Base-by-base conservation (phyloP, 2,329 filamentous ascomycete genomes). In the Pyrenochaeta sp. region DNA sequence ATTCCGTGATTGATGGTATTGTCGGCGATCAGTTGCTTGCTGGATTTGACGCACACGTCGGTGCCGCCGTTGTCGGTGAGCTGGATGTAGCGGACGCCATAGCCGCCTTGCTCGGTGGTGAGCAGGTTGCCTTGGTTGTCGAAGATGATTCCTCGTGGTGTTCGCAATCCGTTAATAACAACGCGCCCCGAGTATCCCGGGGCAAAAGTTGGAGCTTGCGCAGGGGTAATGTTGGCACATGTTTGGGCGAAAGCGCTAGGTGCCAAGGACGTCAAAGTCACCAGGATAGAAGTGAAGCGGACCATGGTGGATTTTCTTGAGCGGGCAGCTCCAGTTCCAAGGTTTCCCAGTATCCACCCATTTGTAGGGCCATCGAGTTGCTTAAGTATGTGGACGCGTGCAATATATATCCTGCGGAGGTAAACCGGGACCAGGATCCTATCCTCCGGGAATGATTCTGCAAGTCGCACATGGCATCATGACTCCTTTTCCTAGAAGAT, bases 1-100 rank as follows among this genome's bases (percentile, higher is more conserved):
- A 63, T 63, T 10, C 57, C 59, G 32, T 63, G 59, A 27, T 55
- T 61, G 38, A 58, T 40, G 4, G 45, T 23, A 35, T 21, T 38
- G 17, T 58, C 53, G 6, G 30, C 15, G 24, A 61, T 53, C 13
- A 61, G 46, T 22, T 58, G 55, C 35, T 60, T 60, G 17, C 31
- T 48, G 6, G 27, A 39, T 26, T 40, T 51, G 20, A 53, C 55
- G 36, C 58, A 61, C n/a, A 61, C 44, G 42, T 60, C 29, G 11
- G 47, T 55, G 7, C 53, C 58, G 22, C 51, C 51, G 23, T 60
- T 58, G 24, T 61, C 58, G 7, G 44, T 53, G 4, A 61, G 46
- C 27, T 58, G 54, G 10, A 61, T 41, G 28, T 53, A 55, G 14
- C 53, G 43, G 5, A 61, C 47, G 18, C 58, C 55, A 21, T 42